Conservation (phyloP, 768 basidiomycete species). For the Leucocoprinus birnbaumii region DNA sequence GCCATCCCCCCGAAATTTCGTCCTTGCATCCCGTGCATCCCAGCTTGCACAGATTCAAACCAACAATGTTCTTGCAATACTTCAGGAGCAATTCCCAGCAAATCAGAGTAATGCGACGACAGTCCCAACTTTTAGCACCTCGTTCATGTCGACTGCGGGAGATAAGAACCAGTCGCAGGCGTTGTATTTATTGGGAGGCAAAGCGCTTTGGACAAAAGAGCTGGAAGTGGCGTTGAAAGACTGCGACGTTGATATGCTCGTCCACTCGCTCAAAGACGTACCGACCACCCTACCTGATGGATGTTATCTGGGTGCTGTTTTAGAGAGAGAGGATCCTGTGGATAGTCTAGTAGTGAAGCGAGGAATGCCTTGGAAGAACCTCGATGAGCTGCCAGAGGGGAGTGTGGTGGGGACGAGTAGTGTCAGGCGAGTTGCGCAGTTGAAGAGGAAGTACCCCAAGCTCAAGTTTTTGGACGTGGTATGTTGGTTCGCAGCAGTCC, state of each 20-base stretch:
- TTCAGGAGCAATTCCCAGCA: slow-evolving; percentile 55
- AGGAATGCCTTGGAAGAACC: slow-evolving; percentile 59
- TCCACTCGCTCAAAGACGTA: slow-evolving; percentile 92
- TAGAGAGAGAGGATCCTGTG: slow-evolving; percentile 84
- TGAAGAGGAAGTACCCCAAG: slow-evolving; percentile 72
- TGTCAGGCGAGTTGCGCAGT: slow-evolving; percentile 88
- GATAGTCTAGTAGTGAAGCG: slow-evolving; percentile 87
- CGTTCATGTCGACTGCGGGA: slow-evolving; percentile 64
- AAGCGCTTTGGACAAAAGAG: slow-evolving; percentile 94
- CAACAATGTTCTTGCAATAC: slow-evolving; percentile 65
- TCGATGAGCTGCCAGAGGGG: slow-evolving; percentile 84
- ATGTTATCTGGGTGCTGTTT: slow-evolving; percentile 80
- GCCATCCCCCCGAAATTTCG: slow-evolving; percentile 47
- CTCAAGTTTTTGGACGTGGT: slow-evolving; percentile 88
- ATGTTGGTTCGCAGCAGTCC: slow-evolving; percentile 30
- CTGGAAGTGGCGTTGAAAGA: slow-evolving; percentile 82
- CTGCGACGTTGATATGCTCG: slow-evolving; percentile 81
- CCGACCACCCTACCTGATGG: slow-evolving; percentile 85
- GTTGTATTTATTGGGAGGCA: slow-evolving; percentile 87
- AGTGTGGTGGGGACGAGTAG: slow-evolving; percentile 95
- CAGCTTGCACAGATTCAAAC: slow-evolving; percentile 91
- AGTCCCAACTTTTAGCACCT: slow-evolving; percentile 37
- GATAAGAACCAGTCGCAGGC: slow-evolving; percentile 90
- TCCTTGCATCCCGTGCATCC: slow-evolving; percentile 83
- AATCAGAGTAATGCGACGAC: slow-evolving; percentile 27